Percentiles rank a stretch among this genome's conserved stretches.
phyloP scores from a whole-genome alignment of 1,284 basidiomycete species.

The Omphalotus olearius region DNA sequence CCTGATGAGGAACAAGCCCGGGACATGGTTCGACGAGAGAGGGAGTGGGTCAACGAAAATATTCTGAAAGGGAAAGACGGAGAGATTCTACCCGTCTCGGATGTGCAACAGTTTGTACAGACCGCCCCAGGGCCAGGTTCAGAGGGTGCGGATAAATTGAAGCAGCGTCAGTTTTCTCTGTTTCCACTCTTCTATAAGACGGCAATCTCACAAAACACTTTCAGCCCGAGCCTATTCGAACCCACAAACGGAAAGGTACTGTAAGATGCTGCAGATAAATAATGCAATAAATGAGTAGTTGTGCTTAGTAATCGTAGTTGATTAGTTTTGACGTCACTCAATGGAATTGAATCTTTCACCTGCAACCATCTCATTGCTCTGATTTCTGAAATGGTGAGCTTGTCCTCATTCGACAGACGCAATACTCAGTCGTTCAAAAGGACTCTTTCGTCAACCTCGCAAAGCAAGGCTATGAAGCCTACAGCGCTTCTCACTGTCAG shows the following conservation, averaged over 20 bases:
- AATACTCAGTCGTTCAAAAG: constrained; percentile 30
- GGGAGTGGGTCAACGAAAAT: constrained; percentile 64
- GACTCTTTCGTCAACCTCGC: constrained; percentile 64
- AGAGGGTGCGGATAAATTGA: constrained; percentile 29
- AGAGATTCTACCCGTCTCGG: constrained; percentile 35
- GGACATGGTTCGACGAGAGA: constrained; percentile 55
- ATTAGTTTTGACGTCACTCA: too few relatives aligned
- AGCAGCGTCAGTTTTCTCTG: constrained; percentile 6
- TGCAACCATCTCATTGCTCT: too few relatives aligned
- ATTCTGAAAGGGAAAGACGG: constrained; percentile 19
- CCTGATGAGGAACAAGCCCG: constrained; percentile 57
- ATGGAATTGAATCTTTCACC: too few relatives aligned
- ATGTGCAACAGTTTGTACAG: constrained; percentile 68
- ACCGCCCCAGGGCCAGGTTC: constrained; percentile 66
- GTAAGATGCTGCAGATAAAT: constrained; percentile 71
- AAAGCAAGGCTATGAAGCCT: constrained; percentile 55
- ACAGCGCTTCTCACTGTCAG: constrained; percentile 33
- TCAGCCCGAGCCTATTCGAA: constrained; percentile 81
- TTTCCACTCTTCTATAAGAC: background rate
- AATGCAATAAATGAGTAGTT: constrained; percentile 88
- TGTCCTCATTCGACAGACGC: too few relatives aligned
- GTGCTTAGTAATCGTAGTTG: too few relatives aligned
- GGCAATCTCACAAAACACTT: constrained; percentile 13
- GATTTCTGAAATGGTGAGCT: too few relatives aligned
- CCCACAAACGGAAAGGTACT: constrained; percentile 88